Base-by-base conservation (phyloP, 2,329 filamentous ascomycete species). In the Venturia aucupariae region DNA sequence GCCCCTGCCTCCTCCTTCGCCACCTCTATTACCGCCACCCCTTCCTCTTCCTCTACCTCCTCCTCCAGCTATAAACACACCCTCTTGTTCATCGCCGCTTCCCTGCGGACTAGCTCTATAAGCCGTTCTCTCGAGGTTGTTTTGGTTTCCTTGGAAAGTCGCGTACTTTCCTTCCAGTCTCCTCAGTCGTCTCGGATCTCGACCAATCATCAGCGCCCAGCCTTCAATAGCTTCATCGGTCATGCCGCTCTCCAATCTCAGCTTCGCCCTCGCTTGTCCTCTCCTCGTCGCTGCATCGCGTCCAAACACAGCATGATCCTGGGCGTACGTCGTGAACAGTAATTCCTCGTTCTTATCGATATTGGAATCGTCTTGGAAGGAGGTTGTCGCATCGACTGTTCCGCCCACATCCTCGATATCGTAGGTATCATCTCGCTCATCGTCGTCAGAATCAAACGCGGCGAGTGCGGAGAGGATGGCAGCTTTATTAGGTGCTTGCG, bases 351-450 rank as follows among this genome's bases (percentile, higher is more conserved):
- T 84, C 63, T 77, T 78, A 62, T 85, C 83, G 42, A 82, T 80
- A n/a, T 85, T 81, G 27, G 83, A 75, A 4, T 77, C 76, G 0
- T 78, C 80, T 19, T 61, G 39, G 27, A 32, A 46, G 5, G 44
- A 51, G 0, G 55, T 38, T 27, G 51, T 60, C 22, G 82, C 80
- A 69, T 96, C 92, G 3, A 97, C 86, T 0, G 90, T 90, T 27
- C 93, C 92, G 42, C 94, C 94, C 2, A 97, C 91, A 71, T 97
- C 94, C 61, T 86, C 90, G 1, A 88, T 86, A 70, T 99, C 94
- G 72, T 99, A 99, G 0, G 93, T 97, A 74, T 99, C 94, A 74
- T 99, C 94, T 42, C 92, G 85, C 77, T 99, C 94, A 73, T 99
- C 94, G 69, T 97, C 94, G 70, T 97, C 93, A 0, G 88, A 88